Base-by-base conservation (phyloP, 495 filamentous ascomycete genomes). In the Cudoniella acicularis region DNA sequence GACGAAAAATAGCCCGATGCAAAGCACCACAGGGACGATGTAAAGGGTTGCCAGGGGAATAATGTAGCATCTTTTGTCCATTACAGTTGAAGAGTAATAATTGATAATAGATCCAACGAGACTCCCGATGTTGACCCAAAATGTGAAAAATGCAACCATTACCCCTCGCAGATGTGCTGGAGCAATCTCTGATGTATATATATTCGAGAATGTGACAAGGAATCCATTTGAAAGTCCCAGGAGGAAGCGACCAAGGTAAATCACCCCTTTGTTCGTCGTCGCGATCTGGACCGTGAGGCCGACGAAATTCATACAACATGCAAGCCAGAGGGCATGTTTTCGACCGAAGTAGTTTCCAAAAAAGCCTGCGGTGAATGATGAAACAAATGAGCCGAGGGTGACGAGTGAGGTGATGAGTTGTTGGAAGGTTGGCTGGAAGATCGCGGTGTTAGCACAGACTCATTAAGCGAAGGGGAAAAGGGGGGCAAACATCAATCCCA, bases 21-120 rank as follows among this genome's bases (percentile, higher is more conserved):
- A 64, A 49, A 86, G 58, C 61, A 86, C 65, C 10, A 72, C 70
- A 0, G 83, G 83, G 8, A 86, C 71, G 25, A 84, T 69, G 53
- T 80, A 83, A 58, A 85, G 74, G 20, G 83, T 70, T 6, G 80
- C 82, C 0, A 87, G 71, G 2, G 83, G 81, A 53, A 84, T 84
- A 1, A 82, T 71, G 60, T 84, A 87, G 18, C 76, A 72, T 8
- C 70, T 65, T 55, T 69, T 78, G 27, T 69, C 75, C 6, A 69
- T 59, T 27, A 79, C 72, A 42, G 73, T 74, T 2, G 75, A 68
- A 0, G 81, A 80, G 57, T 76, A 79, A 64, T 83, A 84, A 67
- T 86, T 82, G 52, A 85, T 73, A 17, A 85, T 76, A 17, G 83
- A 81, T 24, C 83, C 83, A 54, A 85, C 69, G 11, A 85, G 73